Evolutionary conservation across 768 basidiomycete genomes (phyloP).

Genomic region (Paxillus ammoniavirescens): DNA sequence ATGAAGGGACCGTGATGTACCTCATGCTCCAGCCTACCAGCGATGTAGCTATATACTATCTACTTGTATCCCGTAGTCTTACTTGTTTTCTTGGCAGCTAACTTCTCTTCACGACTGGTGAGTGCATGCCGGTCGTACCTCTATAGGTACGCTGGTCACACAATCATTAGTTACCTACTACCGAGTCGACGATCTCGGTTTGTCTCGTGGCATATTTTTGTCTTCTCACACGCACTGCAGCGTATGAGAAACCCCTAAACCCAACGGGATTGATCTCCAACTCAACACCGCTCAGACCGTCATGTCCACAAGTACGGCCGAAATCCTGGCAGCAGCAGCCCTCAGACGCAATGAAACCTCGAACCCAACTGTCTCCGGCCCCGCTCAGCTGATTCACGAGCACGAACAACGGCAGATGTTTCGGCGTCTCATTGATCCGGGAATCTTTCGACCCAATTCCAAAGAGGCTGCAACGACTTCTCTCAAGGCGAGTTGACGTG

Average conservation of each 20-base stretch:
- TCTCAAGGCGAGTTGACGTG: constrained; percentile 48
- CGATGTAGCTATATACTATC: background rate
- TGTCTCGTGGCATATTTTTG: no score
- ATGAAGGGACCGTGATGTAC: background rate
- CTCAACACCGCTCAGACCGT: constrained; percentile 1
- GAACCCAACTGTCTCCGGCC: background rate
- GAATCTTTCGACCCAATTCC: constrained; percentile 70
- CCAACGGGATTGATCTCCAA: background rate
- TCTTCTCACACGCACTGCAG: no score
- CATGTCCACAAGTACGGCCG: constrained; percentile 14
- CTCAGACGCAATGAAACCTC: constrained; percentile 18
- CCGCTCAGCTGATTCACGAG: constrained; percentile 36
- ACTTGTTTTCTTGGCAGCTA: background rate
- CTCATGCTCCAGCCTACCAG: background rate
- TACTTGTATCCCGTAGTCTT: constrained; percentile 3
- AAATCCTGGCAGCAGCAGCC: constrained; percentile 29
- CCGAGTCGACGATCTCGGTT: no score
- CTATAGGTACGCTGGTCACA: no score
- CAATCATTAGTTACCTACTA: no score
- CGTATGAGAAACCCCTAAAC: background rate
- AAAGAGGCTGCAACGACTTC: constrained; percentile 57
- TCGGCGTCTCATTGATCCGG: constrained; percentile 75
- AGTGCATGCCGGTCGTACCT: no score
- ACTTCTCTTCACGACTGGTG: background rate
- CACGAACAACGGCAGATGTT: constrained; percentile 71